Conservation (phyloP, 164 flowering plant species). For the Piper betle region DNA sequence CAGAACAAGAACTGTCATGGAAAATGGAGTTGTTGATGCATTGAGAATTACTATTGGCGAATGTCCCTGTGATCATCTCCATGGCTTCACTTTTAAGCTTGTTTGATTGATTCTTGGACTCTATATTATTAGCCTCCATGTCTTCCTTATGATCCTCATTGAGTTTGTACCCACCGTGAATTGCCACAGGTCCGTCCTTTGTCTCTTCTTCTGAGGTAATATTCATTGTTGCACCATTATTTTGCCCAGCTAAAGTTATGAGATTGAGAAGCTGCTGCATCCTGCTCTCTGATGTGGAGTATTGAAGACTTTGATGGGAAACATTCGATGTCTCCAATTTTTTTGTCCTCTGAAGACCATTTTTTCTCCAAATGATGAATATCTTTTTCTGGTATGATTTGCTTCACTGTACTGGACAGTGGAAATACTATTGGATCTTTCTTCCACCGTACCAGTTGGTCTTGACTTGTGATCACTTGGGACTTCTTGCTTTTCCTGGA, state of each 20-base stretch:
- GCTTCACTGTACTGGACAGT: slow-evolving; percentile 5
- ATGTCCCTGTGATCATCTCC: slow-evolving; percentile 15
- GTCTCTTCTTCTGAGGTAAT: slow-evolving; percentile 24
- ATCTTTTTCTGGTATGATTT: neutral
- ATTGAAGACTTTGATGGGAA: slow-evolving; percentile 20
- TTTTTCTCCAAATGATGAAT: slow-evolving; percentile 14
- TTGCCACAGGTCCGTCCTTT: slow-evolving; percentile 34
- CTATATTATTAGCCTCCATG: slow-evolving; percentile 24
- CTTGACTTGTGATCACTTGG: neutral
- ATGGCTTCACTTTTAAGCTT: slow-evolving; percentile 3
- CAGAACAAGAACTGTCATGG: slow-evolving; percentile 30
- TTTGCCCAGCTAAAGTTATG: slow-evolving; percentile 68
- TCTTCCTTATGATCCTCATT: slow-evolving; percentile 40
- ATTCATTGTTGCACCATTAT: slow-evolving; percentile 64
- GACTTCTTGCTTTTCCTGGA: neutral
- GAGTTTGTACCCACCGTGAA: slow-evolving; percentile 44
- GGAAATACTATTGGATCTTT: slow-evolving; percentile 6
- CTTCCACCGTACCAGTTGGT: neutral
- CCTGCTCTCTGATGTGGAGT: slow-evolving; percentile 6
- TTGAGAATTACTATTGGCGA: slow-evolving; percentile 57
- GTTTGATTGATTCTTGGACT: slow-evolving; percentile 12
- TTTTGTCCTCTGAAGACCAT: too few species aligned
- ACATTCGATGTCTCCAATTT: slow-evolving; percentile 31
- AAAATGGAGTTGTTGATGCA: slow-evolving; percentile 61
- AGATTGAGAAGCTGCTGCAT: slow-evolving; percentile 25